phyloP scores from a whole-genome alignment of 2,329 filamentous ascomycete genomes.

The Tolypocladium guangdongense region DNA sequence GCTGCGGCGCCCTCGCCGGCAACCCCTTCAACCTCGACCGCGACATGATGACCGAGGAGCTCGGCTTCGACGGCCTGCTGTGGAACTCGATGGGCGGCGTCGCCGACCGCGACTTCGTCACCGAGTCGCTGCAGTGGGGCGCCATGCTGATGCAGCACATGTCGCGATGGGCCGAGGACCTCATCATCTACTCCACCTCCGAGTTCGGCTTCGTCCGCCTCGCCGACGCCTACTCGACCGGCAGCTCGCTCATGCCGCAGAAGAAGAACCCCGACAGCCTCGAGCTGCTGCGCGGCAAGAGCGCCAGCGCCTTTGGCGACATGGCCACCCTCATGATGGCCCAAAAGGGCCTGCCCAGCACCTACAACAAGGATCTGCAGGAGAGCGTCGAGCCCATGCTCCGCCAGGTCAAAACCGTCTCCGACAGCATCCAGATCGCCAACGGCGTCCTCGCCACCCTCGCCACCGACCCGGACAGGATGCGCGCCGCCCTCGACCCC shows the following conservation, averaged over 20 bases:
- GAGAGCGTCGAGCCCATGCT: slow-evolving; percentile 80
- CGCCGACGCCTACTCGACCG: slow-evolving; percentile 71
- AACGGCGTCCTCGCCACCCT: slow-evolving; percentile 71
- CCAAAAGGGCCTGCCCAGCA: slow-evolving; percentile 59
- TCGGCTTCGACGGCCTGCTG: slow-evolving; percentile 66
- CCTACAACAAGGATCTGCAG: slow-evolving; percentile 90
- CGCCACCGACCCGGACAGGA: slow-evolving; percentile 57
- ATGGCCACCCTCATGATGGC: slow-evolving; percentile 70
- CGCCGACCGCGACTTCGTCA: slow-evolving; percentile 70
- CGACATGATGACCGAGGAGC: slow-evolving; percentile 33
- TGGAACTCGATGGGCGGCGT: slow-evolving; percentile 71
- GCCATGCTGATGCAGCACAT: slow-evolving; percentile 70
- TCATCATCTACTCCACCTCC: slow-evolving; percentile 70
- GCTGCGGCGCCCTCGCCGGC: slow-evolving; percentile 67
- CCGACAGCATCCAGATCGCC: slow-evolving; percentile 72
- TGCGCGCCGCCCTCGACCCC: slow-evolving; percentile 67
- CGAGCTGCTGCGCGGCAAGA: slow-evolving; percentile 61
- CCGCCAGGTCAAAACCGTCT: slow-evolving; percentile 71
- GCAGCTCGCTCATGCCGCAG: slow-evolving; percentile 68
- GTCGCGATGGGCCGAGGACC: slow-evolving; percentile 71
- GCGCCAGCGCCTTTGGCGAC: slow-evolving; percentile 66
- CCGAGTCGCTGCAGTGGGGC: slow-evolving; percentile 73
- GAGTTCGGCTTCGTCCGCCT: slow-evolving; percentile 69
- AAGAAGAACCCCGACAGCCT: slow-evolving; percentile 58
- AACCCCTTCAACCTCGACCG: slow-evolving; percentile 66